Base-by-base conservation (phyloP, 805 yeast genomes). In the Metschnikowia amazonensis region DNA sequence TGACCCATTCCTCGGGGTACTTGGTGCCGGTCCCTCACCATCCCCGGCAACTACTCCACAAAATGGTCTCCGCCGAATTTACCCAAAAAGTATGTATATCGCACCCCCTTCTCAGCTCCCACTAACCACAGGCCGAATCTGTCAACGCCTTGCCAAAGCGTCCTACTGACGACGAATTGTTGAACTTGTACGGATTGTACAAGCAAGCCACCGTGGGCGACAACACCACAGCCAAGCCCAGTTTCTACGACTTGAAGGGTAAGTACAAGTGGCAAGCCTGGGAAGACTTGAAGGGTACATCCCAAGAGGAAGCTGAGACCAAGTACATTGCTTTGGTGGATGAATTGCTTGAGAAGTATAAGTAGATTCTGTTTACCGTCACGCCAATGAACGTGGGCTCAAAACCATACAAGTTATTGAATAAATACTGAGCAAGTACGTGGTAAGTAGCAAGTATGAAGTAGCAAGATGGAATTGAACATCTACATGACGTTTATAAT, bases 251-350 rank as follows among this genome's bases (percentile, higher is more conserved):
- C 72, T 78, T 94, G 73, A 89, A 86, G 74, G 97, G 92, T 57
- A 89, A 95, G 72, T 86, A 87, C 80, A 94, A 94, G 77, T 94
- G 98, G 98, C 92, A 90, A 64, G 79, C 98, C 7, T 94, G 98
- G 98, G 84, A 84, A 60, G 82, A 81, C 59, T 73, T 84, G 62
- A 85, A 86, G 74, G 99, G 99, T 47, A 79, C 79, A 50, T 69
- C 89, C 33, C 86, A 86, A 69, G 95, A 81, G 57, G 97, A 89
- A 29, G 99, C 99, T 49, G 98, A 92, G 76, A 53, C 76, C 58
- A 76, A 89, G 60, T 81, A 86, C 73, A 86, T 86, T 60, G 83
- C 65, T 8, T 70, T 85, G 36, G 92, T 81, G 44, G 81, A 80
- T 56, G 78, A 77, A 62, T 73, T 86, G 70, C 67, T 78, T 48